phyloP scores from a whole-genome alignment of 164 flowering plant species.

The Litsea cubeba region DNA sequence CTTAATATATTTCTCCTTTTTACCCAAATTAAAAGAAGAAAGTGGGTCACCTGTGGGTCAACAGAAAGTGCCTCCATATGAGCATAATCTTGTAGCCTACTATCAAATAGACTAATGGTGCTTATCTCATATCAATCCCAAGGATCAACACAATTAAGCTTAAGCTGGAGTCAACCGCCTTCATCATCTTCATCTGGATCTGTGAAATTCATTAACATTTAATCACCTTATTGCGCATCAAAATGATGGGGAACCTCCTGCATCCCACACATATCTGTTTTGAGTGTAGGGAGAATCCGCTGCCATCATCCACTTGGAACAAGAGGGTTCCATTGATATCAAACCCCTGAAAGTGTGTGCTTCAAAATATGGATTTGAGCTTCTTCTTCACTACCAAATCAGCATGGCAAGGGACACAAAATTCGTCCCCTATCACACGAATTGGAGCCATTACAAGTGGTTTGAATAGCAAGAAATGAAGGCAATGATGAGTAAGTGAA shows the following conservation, averaged over 20 bases:
- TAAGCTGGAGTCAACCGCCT: too few relatives aligned
- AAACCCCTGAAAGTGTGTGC: not conserved
- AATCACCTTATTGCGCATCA: not conserved
- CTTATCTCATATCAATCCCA: too few relatives aligned
- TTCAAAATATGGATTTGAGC: not conserved
- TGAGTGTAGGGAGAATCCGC: not conserved
- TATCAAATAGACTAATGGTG: too few relatives aligned
- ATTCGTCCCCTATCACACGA: not conserved
- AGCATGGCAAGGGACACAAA: not conserved
- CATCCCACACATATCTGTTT: not conserved
- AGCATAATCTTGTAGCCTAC: too few relatives aligned
- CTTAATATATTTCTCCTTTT: too few relatives aligned
- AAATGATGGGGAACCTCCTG: slow-evolving; percentile 1
- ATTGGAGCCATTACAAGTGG: not conserved
- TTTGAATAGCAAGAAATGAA: not conserved
- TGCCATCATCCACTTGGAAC: not conserved
- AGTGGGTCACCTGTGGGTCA: too few relatives aligned
- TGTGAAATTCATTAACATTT: too few relatives aligned
- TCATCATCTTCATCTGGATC: too few relatives aligned
- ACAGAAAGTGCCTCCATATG: too few relatives aligned
- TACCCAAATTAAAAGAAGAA: too few relatives aligned
- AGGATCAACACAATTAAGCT: too few relatives aligned
- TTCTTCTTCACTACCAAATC: slow-evolving; percentile 2
- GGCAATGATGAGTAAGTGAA: too few relatives aligned
- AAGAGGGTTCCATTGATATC: not conserved